These are phyloP conservation scores for Neurospora terricola DNA, from an alignment of 495 filamentous ascomycete species.

Conservation along the genomic window DNA sequence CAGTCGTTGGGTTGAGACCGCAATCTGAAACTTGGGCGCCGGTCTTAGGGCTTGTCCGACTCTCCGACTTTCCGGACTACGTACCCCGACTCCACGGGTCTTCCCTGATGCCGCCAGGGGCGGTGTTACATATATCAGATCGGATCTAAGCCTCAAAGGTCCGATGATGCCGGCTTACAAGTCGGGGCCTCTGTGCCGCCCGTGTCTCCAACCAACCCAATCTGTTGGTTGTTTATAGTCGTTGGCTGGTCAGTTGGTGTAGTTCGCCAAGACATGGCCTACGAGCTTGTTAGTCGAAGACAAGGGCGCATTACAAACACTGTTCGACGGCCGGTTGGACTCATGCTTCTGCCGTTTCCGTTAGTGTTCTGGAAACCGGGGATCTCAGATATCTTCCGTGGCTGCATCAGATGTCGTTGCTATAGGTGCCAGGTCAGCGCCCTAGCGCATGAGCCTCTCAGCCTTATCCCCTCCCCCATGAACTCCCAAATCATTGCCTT, in stretches of 20 bases:
- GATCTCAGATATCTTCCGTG: too few species aligned
- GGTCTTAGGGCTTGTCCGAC: neutral
- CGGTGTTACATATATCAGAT: neutral
- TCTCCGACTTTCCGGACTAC: neutral
- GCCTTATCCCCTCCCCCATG: too few species aligned
- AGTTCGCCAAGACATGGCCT: neutral
- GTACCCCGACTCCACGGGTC: neutral
- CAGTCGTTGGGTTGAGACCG: neutral
- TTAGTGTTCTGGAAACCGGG: too few species aligned
- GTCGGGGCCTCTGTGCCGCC: neutral
- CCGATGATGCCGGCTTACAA: neutral
- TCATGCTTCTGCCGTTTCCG: too few species aligned
- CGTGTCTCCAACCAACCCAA: neutral
- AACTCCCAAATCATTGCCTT: too few species aligned
- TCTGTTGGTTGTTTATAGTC: too few species aligned
- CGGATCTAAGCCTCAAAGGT: neutral
- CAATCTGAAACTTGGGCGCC: neutral
- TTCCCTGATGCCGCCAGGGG: neutral
- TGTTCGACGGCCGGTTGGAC: too few species aligned
- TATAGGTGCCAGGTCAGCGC: too few species aligned
- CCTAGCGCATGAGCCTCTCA: too few species aligned
- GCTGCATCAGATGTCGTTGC: too few species aligned
- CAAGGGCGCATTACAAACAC: neutral
- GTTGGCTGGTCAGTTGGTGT: neutral
- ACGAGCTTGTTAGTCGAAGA: neutral